Evolutionary conservation across 2,329 filamentous ascomycete species (phyloP), one percentile per base, ranked within the genome.

Genomic region (Triangularia verruculosa): DNA sequence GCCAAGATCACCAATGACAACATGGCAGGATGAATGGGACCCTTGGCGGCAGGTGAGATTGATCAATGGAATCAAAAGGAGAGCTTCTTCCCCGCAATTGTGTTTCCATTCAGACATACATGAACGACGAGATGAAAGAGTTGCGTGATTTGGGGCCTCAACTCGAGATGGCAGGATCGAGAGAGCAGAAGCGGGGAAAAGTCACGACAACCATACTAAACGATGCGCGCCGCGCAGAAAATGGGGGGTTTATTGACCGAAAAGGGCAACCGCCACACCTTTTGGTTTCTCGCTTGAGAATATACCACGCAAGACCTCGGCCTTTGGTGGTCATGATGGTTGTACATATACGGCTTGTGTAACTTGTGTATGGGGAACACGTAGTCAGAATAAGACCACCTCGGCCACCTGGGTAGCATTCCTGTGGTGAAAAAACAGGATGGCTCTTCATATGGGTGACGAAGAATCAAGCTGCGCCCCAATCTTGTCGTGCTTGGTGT

Each of bases 1-100:
- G 66, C 67, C 67, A 69, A 69, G 67, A 54, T 52, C 28, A 53
- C 51, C 25, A 52, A 55, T 60, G 61, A 47, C 59, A 62, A 12
- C 53, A 57, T 57, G 30, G 39, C 34, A 47, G 13, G 20, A 20
- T 47, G 39, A 47, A 55, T 24, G 63, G 39, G 55, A 53, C 39
- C 22, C 65, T 68, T 65, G 67, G 64, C 64, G 39, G 4, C 7
- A n/a, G 20, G 39, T 20, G 7, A 20, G 39, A 47, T 47, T 47
- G 39, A 47, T 47, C 39, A 47, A 47, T 47, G 17, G 17, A 47
- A 47, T 17, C 39, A 20, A 17, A 7, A 47, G 39, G 39, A 9
- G 39, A 15, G 4, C 27, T 47, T 11, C 39, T 47, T 47, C 39
- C 39, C 39, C 39, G 39, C 39, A 47, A 15, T 17, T 47, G 4